Evolutionary conservation across 768 basidiomycete species (phyloP).

Genomic region (Kwoniella heveanensis): DNA sequence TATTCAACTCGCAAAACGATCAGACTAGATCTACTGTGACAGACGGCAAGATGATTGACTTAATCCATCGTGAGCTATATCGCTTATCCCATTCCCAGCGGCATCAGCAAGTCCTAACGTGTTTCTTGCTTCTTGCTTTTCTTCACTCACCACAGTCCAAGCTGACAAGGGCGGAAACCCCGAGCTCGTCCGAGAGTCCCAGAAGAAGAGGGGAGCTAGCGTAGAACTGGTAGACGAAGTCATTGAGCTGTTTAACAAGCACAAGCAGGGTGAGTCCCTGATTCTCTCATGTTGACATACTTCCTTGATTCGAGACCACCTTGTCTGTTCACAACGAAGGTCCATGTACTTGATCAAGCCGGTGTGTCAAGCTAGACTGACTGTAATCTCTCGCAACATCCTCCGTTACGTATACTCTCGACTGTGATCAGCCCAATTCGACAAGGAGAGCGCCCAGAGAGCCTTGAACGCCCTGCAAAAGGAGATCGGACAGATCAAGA

Average conservation of each 20-base stretch:
- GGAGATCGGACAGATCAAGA: conserved; percentile 90
- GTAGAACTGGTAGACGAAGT: conserved; percentile 94
- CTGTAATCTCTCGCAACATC: no score
- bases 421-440: conserved; percentile 76
- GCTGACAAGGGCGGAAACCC: conserved; percentile 75
- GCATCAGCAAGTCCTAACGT: no score
- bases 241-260: conserved; percentile 84
- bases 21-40: no score
- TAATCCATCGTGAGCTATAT: conserved; percentile 31
- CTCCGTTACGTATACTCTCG: no score
- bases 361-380: no score
- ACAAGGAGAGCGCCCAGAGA: conserved; percentile 74
- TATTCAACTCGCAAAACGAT: no score
- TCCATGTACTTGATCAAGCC: no score
- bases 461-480: conserved; percentile 90
- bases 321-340: no score
- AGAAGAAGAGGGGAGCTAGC: conserved; percentile 82
- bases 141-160: conserved; percentile 38
- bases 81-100: not conserved
- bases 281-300: no score
- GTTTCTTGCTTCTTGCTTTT: no score
- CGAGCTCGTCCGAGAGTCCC: conserved; percentile 84
- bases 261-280: conserved; percentile 80
- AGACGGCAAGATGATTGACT: conserved; percentile 24
- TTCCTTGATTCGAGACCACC: no score